Evolutionary conservation across 306 rosid genomes (phyloP).

Genomic region (Rosa persica): DNA sequence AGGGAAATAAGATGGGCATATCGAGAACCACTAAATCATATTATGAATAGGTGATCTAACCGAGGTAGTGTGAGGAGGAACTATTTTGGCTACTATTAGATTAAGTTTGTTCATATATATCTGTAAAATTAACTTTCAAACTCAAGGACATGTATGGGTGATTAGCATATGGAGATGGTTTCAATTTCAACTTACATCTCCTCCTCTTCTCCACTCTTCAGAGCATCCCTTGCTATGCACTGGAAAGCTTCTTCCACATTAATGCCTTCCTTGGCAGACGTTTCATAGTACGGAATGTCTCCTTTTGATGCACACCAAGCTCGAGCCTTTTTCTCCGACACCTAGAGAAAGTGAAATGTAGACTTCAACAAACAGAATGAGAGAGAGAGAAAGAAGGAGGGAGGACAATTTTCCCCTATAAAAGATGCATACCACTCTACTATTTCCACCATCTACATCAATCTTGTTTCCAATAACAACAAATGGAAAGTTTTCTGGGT

Average conservation of each 20-base stretch:
- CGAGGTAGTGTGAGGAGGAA: background rate
- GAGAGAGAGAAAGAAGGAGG: slow-evolving; percentile 6
- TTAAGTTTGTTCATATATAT: background rate
- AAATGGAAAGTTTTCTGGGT: slow-evolving; percentile 98
- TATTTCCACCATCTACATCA: slow-evolving; percentile 93
- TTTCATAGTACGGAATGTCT: slow-evolving; percentile 96
- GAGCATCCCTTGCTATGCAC: slow-evolving; percentile 91
- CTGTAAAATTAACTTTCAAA: background rate
- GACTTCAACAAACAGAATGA: background rate
- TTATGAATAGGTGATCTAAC: background rate
- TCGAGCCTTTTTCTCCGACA: slow-evolving; percentile 93
- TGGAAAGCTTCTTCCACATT: slow-evolving; percentile 99
- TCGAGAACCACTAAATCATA: background rate
- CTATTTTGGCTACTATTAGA: background rate
- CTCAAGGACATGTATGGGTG: background rate
- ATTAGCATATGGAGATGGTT: background rate
- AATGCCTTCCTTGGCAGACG: slow-evolving; percentile 97
- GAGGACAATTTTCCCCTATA: background rate
- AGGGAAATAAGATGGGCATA: background rate
- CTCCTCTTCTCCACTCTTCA: slow-evolving; percentile 95
- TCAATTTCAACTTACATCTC: slow-evolving; percentile 74
- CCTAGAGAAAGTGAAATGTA: slow-evolving; percentile 40
- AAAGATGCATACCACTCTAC: slow-evolving; percentile 80
- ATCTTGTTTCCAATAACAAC: slow-evolving; percentile 97
- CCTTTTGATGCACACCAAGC: slow-evolving; percentile 99